Evolutionary conservation across 1,284 basidiomycete genomes (phyloP).

Genomic region (Fereydounia khargensis): DNA sequence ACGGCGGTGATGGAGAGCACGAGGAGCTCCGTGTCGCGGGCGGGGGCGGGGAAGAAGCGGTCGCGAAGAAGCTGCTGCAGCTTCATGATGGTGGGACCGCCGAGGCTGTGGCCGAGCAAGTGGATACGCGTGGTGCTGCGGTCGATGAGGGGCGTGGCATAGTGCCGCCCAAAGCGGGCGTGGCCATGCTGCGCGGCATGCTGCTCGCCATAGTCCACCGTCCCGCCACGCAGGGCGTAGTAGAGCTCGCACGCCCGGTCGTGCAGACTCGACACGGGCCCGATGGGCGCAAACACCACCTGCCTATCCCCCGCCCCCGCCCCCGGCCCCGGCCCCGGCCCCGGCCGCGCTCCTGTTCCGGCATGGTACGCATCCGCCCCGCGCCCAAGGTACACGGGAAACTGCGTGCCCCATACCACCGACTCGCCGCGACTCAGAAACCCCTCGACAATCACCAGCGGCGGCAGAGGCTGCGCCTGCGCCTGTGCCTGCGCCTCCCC

Average conservation of each 20-base stretch:
- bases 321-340: no score
- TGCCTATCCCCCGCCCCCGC: no score
- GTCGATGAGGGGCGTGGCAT: constrained; percentile 59
- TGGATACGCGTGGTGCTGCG: constrained; percentile 63
- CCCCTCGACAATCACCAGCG: constrained; percentile 64
- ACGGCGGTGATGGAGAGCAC: constrained; percentile 34
- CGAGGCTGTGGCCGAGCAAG: constrained; percentile 65
- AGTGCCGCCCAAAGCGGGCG: constrained; percentile 61
- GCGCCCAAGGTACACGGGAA: constrained; percentile 23
- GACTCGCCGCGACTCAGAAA: constrained; percentile 62
- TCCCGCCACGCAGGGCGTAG: constrained; percentile 63
- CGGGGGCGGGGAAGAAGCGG: constrained; percentile 27
- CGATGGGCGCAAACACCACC: constrained; percentile 52
- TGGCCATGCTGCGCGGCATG: constrained; percentile 60
- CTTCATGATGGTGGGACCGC: constrained; percentile 49
- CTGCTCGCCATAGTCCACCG: constrained; percentile 60
- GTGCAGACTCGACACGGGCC: constrained; percentile 64
- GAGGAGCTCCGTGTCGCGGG: constrained; percentile 5
- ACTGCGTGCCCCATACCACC: constrained; percentile 60
- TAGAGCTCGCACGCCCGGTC: constrained; percentile 66
- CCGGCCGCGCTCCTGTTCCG: constrained; percentile 41
- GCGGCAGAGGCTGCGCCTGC: no score
- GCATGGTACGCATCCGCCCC: no score
- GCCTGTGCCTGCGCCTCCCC: no score
- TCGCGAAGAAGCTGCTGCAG: constrained; percentile 24